phyloP scores from a whole-genome alignment of 2,329 filamentous ascomycete genomes.

The Epichloe sylvatica region DNA sequence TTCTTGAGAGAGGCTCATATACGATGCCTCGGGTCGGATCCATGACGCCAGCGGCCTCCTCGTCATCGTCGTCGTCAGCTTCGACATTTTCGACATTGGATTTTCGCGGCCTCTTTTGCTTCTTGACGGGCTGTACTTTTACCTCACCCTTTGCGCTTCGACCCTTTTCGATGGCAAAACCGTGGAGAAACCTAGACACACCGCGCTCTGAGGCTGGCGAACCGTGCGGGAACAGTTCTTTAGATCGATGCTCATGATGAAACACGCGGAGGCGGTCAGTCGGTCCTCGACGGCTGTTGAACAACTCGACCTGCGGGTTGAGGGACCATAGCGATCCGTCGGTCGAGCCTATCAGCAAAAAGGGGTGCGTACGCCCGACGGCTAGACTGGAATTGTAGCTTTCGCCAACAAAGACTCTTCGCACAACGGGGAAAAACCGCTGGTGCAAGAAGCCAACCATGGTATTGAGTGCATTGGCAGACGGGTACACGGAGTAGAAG shows the following conservation, averaged over 20 bases:
- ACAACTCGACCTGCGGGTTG: constrained; percentile 25
- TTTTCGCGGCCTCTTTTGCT: constrained; percentile 23
- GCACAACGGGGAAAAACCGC: constrained; percentile 37
- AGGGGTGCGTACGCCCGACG: constrained; percentile 38
- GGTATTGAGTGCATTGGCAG: constrained; percentile 37
- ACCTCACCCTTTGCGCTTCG: constrained; percentile 29
- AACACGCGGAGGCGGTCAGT: constrained; percentile 28
- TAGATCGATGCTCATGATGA: constrained; percentile 38
- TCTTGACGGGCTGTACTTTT: constrained; percentile 22
- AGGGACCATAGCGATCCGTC: constrained; percentile 39
- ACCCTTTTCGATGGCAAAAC: constrained; percentile 37
- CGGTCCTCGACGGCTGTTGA: constrained; percentile 19
- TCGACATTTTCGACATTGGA: constrained; percentile 16
- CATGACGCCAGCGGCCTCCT: constrained; percentile 17
- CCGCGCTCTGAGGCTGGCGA: constrained; percentile 25
- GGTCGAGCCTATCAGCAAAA: constrained; percentile 36
- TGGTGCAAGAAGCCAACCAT: constrained; percentile 39
- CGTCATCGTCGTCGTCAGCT: constrained; percentile 17
- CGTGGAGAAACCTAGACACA: constrained; percentile 35
- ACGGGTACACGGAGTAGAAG: constrained; percentile 37
- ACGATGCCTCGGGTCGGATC: constrained; percentile 33
- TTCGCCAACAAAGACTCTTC: constrained; percentile 36
- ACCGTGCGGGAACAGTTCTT: constrained; percentile 15
- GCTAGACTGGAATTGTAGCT: constrained; percentile 37
- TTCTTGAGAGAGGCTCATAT: constrained; percentile 48